Evolutionary conservation across 2,329 filamentous ascomycete genomes (phyloP).

Genomic region (Thielaviopsis punctulata): DNA sequence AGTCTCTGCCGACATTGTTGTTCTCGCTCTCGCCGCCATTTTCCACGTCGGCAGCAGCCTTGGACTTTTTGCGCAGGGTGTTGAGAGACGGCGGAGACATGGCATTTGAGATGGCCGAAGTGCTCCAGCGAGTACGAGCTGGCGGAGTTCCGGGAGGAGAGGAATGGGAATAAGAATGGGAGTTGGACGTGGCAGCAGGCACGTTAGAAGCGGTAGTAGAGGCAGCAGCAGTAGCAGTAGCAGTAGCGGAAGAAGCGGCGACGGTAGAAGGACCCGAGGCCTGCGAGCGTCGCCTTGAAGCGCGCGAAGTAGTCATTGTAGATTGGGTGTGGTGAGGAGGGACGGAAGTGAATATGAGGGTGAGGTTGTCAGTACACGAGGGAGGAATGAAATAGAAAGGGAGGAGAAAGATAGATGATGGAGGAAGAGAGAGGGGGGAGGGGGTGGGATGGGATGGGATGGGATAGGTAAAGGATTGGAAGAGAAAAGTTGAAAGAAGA

Average conservation of each 20-base stretch:
- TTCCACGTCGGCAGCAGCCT: not conserved
- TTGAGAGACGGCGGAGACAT: not conserved
- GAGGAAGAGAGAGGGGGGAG: constrained; percentile 13
- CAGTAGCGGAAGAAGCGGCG: not conserved
- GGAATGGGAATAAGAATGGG: no score
- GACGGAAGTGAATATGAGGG: no score
- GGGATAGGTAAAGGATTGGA: constrained; percentile 1
- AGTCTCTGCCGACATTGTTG: not conserved
- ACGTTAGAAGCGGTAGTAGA: no score
- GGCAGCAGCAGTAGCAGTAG: not conserved
- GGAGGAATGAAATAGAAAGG: not conserved
- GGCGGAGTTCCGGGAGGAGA: not conserved
- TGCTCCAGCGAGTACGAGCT: not conserved
- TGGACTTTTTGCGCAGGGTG: not conserved
- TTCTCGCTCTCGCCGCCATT: not conserved
- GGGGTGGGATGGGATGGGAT: not conserved
- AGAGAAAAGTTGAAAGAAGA: constrained; percentile 3
- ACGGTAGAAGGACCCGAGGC: not conserved
- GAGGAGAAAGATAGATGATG: constrained; percentile 1
- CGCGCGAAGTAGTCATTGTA: not conserved
- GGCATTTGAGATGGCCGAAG: not conserved
- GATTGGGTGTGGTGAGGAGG: no score
- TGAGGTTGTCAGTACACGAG: no score
- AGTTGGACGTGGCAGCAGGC: not conserved
- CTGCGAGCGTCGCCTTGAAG: not conserved